Evolutionary conservation across 2,329 filamentous ascomycete species (phyloP).

Genomic region (Penicillium nordicum): DNA sequence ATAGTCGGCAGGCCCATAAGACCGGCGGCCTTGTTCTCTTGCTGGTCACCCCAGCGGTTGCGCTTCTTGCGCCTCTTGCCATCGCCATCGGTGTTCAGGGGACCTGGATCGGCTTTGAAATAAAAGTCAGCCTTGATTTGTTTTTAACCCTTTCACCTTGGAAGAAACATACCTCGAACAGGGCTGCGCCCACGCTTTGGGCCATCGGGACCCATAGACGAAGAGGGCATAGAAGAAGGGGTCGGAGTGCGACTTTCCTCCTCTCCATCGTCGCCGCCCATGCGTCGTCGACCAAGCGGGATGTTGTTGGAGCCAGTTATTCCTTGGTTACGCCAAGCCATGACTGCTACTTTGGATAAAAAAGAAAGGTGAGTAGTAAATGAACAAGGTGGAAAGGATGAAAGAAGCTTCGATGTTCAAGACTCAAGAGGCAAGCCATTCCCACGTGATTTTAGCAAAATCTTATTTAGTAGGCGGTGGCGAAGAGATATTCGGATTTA

Average conservation of each 20-base stretch:
- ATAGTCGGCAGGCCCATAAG: conserved; percentile 96
- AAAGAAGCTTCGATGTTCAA: neutral
- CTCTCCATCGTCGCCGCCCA: conserved; percentile 63
- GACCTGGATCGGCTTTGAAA: conserved; percentile 41
- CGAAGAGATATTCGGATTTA: neutral
- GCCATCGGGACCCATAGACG: conserved; percentile 32
- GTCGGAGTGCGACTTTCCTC: conserved; percentile 46
- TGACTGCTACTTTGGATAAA: conserved; percentile 29
- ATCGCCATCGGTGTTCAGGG: conserved; percentile 60
- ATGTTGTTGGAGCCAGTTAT: conserved; percentile 99
- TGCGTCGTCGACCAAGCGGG: conserved; percentile 80
- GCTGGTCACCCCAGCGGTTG: conserved; percentile 95
- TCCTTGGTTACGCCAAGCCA: conserved; percentile 68
- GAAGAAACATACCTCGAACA: conserved; percentile 65
- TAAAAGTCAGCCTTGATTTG: conserved; percentile 19
- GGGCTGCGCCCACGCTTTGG: conserved; percentile 91
- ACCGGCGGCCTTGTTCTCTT: conserved; percentile 97
- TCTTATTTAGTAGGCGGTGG: neutral
- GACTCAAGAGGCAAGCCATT: neutral
- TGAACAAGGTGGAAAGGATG: conserved; percentile 9
- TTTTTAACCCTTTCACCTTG: neutral
- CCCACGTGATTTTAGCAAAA: neutral
- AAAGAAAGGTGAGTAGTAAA: conserved; percentile 13
- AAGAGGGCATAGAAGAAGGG: conserved; percentile 44
- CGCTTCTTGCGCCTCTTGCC: conserved; percentile 90